Evolutionary conservation across 257 asterid species (phyloP), one percentile per base, ranked within the genome.

Genomic region (Petunia axillaris): DNA sequence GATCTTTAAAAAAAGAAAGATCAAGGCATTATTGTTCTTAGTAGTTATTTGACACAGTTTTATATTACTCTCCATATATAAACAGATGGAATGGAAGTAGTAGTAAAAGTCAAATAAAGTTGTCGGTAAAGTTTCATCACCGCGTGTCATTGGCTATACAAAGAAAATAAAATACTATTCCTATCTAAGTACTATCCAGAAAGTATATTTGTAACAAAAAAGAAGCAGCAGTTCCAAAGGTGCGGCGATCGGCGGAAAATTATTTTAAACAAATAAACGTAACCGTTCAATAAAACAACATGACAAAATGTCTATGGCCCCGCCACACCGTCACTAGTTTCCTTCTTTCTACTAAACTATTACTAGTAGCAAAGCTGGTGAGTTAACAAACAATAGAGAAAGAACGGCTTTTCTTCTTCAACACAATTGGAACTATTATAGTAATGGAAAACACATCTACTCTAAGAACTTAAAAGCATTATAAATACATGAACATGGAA

Each of bases 201-300:
- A 25, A 25, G 25, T 25, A 25, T 25, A 25, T 25, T 25, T 25
- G 55, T 64, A 40, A 3, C 10, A 3, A 80, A 85, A 43, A 70
- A 52, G 43, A 48, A 73, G 90, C 92, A 90, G 91, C 97, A 92
- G 91, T 92, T 92, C 95, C 95, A 25, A 86, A 91, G 91, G 95
- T 91, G 90, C 97, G 97, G 97, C 97, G 95, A 89, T 92, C 97
- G 97, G 95, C 95, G 97, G 86, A 35, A 89, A 81, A 67, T 80
- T 82, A 40, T 84, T 40, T 81, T 77, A 41, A 67, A 82, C 11
- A 48, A 71, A 71, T 71, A 11, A 4, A 71, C 77, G 77, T 71
- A 71, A 71, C 77, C 13, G 35, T 71, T 71, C 62, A 35, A 48
- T 71, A 48, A 48, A 25, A 71, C 25, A 71, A 48, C 13, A 71